Conservation (phyloP, 805 yeast species). For the Schizosaccharomyces cryophilus region DNA sequence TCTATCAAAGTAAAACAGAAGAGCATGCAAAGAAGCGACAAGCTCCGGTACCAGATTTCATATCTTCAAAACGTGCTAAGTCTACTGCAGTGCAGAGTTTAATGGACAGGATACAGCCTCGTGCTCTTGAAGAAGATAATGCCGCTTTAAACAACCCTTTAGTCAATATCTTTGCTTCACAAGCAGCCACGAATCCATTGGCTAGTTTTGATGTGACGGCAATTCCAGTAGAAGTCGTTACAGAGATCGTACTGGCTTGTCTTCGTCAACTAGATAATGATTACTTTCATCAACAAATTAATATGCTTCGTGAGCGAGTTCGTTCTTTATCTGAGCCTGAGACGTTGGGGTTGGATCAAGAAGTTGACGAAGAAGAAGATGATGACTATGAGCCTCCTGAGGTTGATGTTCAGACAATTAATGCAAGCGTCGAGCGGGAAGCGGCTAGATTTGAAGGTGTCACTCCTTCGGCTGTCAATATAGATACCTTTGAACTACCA, state of each 20-base stretch:
- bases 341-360: neutral
- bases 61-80: neutral
- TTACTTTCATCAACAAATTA: neutral
- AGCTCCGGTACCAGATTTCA: too few relatives aligned
- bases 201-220: neutral
- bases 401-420: slow-evolving; percentile 5
- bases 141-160: slow-evolving; percentile 1
- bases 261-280: neutral
- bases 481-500: slow-evolving; percentile 4
- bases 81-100: neutral
- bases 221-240: neutral
- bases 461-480: neutral
- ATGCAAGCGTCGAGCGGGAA: slow-evolving; percentile 4
- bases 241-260: neutral
- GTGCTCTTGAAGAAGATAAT: neutral
- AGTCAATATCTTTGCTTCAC: neutral
- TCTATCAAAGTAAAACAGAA: neutral
- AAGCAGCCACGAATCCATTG: neutral
- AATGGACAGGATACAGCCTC: neutral
- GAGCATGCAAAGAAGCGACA: neutral
- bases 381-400: slow-evolving; percentile 11
- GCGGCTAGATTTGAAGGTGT: neutral
- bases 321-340: neutral
- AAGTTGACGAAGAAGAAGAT: slow-evolving; percentile 8
- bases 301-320: neutral